Conservation (phyloP, 129 eudicot genomes). For the Ambrosia artemisiifolia region DNA sequence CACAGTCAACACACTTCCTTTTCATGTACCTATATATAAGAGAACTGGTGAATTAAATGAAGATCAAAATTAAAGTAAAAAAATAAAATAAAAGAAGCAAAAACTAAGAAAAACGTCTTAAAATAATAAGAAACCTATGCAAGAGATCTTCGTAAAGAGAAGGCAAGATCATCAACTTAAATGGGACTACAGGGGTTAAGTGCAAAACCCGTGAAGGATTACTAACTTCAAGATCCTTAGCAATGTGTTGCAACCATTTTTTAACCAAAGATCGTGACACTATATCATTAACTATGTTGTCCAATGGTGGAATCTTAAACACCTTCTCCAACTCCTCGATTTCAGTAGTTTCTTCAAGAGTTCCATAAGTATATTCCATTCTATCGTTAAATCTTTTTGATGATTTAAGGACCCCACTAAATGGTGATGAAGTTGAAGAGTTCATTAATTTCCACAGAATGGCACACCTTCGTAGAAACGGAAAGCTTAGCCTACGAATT, state of each 20-base stretch:
- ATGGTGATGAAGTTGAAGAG: constrained; percentile 51
- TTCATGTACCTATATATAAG: constrained; percentile 63
- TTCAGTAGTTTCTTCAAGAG: constrained; percentile 49
- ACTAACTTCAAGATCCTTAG: constrained; percentile 45
- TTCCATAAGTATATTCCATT: constrained; percentile 35
- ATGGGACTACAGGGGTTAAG: constrained; percentile 67
- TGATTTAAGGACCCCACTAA: constrained; percentile 49
- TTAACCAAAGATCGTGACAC: constrained; percentile 40
- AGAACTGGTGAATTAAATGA: background rate
- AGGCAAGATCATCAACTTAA: constrained; percentile 80
- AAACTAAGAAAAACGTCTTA: background rate
- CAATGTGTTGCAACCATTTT: constrained; percentile 68
- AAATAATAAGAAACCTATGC: constrained; percentile 59
- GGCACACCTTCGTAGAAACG: constrained; percentile 84
- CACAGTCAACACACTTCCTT: constrained; percentile 66
- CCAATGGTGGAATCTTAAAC: constrained; percentile 67
- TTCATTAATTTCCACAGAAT: constrained; percentile 71
- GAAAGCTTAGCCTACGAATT: constrained; percentile 67
- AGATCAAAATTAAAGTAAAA: background rate
- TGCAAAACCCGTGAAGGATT: constrained; percentile 30
- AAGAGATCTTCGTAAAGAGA: constrained; percentile 79
- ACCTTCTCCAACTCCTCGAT: constrained; percentile 60
- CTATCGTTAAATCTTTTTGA: constrained; percentile 25
- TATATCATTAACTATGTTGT: constrained; percentile 41
- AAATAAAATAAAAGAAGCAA: background rate